Conservation (phyloP, 1,284 basidiomycete species). For the Ganoderma leucocontextum region DNA sequence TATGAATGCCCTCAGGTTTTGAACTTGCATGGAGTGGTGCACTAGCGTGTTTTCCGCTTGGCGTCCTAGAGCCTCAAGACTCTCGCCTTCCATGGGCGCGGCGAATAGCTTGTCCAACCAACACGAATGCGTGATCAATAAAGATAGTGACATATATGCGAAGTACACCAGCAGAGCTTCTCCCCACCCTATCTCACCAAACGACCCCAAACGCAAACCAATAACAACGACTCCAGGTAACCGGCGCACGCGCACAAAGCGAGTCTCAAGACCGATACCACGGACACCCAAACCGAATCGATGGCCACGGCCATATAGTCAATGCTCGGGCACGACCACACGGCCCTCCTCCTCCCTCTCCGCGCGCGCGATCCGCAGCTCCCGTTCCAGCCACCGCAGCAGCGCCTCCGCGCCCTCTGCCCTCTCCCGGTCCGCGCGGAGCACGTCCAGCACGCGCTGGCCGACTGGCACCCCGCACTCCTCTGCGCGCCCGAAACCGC, state of each 20-base stretch:
- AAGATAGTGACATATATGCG: neutral
- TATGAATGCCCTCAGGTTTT: too few relatives aligned
- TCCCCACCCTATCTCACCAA: too few relatives aligned
- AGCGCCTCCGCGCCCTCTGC: slow-evolving; percentile 31
- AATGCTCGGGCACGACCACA: slow-evolving; percentile 34
- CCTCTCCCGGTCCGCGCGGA: slow-evolving; percentile 44
- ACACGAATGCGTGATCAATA: neutral
- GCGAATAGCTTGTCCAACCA: neutral
- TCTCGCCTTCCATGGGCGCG: neutral
- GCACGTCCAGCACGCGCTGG: slow-evolving; percentile 59
- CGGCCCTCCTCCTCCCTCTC: slow-evolving; percentile 10
- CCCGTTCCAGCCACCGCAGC: slow-evolving; percentile 38
- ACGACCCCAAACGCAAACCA: too few relatives aligned
- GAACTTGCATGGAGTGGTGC: too few relatives aligned
- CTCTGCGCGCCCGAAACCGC: slow-evolving; percentile 79
- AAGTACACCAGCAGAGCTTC: neutral
- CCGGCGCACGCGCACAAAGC: neutral
- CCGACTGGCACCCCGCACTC: slow-evolving; percentile 70
- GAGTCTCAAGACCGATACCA: neutral
- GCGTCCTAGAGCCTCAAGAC: too few relatives aligned
- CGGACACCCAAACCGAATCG: neutral
- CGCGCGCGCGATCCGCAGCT: slow-evolving; percentile 35
- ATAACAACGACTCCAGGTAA: too few relatives aligned
- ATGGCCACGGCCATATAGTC: slow-evolving; percentile 36
- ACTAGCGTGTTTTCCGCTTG: too few relatives aligned